Evolutionary conservation across 768 basidiomycete genomes (phyloP).

Genomic region (Lactifluus piperatus): DNA sequence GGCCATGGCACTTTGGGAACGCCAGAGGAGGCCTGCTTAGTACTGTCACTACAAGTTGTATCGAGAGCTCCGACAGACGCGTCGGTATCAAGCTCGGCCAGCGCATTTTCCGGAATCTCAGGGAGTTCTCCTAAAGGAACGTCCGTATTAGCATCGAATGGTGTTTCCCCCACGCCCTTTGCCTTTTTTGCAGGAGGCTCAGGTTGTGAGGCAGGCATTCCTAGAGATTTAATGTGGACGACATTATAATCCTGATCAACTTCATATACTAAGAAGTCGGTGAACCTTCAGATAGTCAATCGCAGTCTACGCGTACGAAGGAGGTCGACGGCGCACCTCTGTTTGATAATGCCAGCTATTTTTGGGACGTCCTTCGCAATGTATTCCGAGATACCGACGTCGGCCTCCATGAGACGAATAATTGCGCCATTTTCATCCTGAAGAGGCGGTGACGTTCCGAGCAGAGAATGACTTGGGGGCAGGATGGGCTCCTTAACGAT

Average conservation of each 20-base stretch:
- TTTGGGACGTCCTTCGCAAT: constrained; percentile 58
- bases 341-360: constrained; percentile 93
- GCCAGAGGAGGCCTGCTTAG: constrained; percentile 17
- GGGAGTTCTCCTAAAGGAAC: constrained; percentile 15
- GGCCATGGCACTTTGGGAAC: constrained; percentile 49
- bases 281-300: constrained; percentile 53
- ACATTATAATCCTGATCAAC: constrained; percentile 75
- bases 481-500: constrained; percentile 28
- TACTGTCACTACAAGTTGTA: constrained; percentile 15
- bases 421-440: constrained; percentile 41
- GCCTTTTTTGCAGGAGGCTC: constrained; percentile 41
- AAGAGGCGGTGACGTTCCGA: constrained; percentile 48
- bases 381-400: constrained; percentile 90
- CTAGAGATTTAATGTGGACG: constrained; percentile 72
- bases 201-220: too few relatives aligned
- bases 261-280: constrained; percentile 94
- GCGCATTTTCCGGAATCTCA: constrained; percentile 14
- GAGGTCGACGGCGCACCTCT: constrained; percentile 49
- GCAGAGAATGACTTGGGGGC: constrained; percentile 66
- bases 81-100: neutral
- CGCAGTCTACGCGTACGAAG: neutral
- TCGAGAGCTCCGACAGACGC: neutral
- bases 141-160: constrained; percentile 13
- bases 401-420: constrained; percentile 56
- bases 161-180: constrained; percentile 24